Conservation (phyloP, 2,329 filamentous ascomycete species). For the Ceratocystis variospora region DNA sequence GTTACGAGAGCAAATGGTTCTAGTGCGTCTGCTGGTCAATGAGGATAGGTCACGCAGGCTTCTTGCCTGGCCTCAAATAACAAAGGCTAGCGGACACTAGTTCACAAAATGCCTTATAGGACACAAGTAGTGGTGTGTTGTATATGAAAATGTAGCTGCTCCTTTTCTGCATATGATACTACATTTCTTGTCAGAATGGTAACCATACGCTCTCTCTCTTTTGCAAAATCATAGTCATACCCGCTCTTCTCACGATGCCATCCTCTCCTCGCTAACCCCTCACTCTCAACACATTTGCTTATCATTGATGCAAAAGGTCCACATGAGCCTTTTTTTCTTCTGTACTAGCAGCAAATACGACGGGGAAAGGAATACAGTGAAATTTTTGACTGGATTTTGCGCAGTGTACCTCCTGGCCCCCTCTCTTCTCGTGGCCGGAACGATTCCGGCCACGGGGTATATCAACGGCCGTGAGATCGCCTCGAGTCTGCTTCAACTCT, state of each 20-base stretch:
- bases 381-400: not conserved
- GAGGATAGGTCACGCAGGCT: not conserved
- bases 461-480: constrained; percentile 28
- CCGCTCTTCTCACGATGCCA: not conserved
- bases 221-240: not conserved
- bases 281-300: not conserved
- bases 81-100: not conserved
- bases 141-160: not conserved
- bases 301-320: constrained; percentile 1
- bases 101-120: not conserved
- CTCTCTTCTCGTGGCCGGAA: constrained; percentile 17
- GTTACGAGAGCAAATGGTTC: not conserved
- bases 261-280: not conserved
- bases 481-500: not conserved
- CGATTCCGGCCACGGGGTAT: constrained; percentile 31
- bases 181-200: no score
- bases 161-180: not conserved
- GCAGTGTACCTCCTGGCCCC: not conserved
- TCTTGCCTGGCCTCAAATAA: not conserved
- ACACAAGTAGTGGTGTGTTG: not conserved
- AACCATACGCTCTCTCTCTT: not conserved
- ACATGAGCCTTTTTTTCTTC: constrained; percentile 9
- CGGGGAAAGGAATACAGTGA: not conserved
- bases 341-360: not conserved
- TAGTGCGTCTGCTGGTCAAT: not conserved